Conservation (phyloP, 1,284 basidiomycete species). For the Xerocomus nothofagi region DNA sequence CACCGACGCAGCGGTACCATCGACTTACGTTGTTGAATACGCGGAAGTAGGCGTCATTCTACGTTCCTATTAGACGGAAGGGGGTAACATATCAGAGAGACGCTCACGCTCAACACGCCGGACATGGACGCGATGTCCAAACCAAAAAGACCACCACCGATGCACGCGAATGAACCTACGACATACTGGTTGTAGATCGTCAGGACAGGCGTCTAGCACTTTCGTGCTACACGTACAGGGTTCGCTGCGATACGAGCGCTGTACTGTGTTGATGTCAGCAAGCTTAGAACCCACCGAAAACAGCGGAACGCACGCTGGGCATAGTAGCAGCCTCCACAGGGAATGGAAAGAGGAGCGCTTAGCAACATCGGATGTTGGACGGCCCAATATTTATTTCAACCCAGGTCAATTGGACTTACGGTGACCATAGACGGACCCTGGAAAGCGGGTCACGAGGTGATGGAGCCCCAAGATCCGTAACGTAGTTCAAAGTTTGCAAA, state of each 20-base stretch:
- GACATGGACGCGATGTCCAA: constrained; percentile 82
- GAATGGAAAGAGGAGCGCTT: not conserved
- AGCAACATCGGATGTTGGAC: not conserved
- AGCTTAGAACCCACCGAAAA: not conserved
- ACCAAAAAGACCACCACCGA: constrained; percentile 76
- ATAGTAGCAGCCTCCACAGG: constrained; percentile 11
- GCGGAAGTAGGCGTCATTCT: constrained; percentile 59
- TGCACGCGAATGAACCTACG: constrained; percentile 77
- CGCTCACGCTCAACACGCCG: constrained; percentile 64
- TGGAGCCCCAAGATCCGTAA: not conserved
- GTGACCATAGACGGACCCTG: constrained; percentile 8
- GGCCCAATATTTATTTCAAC: constrained; percentile 14
- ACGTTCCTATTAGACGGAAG: constrained; percentile 4
- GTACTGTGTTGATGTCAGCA: constrained; percentile 37
- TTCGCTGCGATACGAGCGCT: constrained; percentile 50
- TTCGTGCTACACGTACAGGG: constrained; percentile 39
- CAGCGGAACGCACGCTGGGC: constrained; percentile 24
- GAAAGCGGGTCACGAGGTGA: not conserved
- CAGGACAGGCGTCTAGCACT: constrained; percentile 2
- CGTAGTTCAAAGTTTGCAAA: no score
- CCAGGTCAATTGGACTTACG: no score
- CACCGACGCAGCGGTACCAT: not conserved
- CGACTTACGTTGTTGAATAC: constrained; percentile 48
- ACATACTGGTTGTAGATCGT: constrained; percentile 45
- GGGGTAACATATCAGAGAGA: not conserved